Percentiles rank a stretch among this genome's conserved stretches.
Evolutionary conservation across 2,329 filamentous ascomycete species (phyloP).

Genomic region (Cercospora brassicicola): DNA sequence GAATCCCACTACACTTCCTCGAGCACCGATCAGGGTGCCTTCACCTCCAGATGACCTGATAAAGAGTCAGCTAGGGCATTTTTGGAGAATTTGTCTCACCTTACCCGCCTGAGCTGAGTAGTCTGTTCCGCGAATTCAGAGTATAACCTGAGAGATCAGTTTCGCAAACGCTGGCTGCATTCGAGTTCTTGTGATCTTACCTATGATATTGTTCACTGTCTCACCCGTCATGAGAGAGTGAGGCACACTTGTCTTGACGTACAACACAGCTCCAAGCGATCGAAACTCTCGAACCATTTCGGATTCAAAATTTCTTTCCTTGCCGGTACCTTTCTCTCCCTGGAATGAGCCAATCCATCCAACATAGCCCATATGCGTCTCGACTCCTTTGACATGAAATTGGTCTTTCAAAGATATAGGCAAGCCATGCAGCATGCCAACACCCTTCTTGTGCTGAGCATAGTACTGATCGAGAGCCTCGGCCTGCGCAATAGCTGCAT

Average conservation of each 20-base stretch:
- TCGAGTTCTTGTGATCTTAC: conserved; percentile 19
- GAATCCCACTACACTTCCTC: conserved; percentile 57
- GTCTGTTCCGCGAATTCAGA: conserved; percentile 58
- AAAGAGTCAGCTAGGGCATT: background rate
- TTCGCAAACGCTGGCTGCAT: too few species aligned
- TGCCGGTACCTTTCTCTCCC: conserved; percentile 53
- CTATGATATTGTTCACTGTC: conserved; percentile 63
- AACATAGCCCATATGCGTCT: conserved; percentile 59
- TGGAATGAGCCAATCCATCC: conserved; percentile 65
- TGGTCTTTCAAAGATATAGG: conserved; percentile 53
- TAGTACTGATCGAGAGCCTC: conserved; percentile 46
- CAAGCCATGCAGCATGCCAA: conserved; percentile 52
- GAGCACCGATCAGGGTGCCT: conserved; percentile 56
- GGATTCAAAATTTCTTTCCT: conserved; percentile 56
- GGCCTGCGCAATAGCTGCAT: conserved; percentile 47
- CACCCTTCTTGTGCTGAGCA: conserved; percentile 39
- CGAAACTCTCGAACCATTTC: conserved; percentile 59
- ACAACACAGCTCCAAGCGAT: conserved; percentile 55
- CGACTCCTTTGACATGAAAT: conserved; percentile 51
- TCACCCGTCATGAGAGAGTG: conserved; percentile 60
- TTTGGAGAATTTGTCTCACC: background rate
- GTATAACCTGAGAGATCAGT: conserved; percentile 43
- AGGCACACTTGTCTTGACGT: conserved; percentile 59
- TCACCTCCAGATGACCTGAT: conserved; percentile 57
- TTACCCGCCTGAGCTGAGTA: conserved; percentile 54